Percentiles rank a stretch among this genome's conserved stretches.
These are phyloP conservation scores for Mortierella sp. DNA, from an alignment of 371 early-diverging fungal genomes.

Conservation along the genomic window DNA sequence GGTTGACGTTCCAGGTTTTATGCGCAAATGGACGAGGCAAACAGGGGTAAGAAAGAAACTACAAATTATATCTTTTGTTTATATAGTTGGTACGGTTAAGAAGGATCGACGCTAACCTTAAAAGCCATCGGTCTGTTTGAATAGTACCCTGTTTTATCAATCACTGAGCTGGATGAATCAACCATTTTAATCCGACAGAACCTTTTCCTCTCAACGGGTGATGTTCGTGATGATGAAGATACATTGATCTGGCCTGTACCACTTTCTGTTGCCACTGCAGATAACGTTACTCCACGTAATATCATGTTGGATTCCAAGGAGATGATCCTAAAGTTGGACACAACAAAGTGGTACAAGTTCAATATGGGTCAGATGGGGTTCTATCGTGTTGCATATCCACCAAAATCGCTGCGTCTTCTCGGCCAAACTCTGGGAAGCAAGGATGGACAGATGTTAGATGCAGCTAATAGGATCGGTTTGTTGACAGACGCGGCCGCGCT, in stretches of 20 bases:
- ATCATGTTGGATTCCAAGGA: conserved; percentile 55
- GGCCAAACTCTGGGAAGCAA: conserved; percentile 57
- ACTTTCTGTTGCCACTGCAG: conserved; percentile 57
- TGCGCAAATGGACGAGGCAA: conserved; percentile 91
- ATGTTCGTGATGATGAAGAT: conserved; percentile 76
- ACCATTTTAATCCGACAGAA: conserved; percentile 71
- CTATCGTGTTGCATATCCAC: conserved; percentile 76
- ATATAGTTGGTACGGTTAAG: too few species aligned
- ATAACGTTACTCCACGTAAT: conserved; percentile 37
- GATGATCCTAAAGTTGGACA: conserved; percentile 48
- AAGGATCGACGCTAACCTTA: too few species aligned
- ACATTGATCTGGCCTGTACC: conserved; percentile 83
- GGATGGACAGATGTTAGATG: conserved; percentile 44
- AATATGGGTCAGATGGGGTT: conserved; percentile 78
- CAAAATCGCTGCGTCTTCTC: conserved; percentile 58
- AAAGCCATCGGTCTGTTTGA: neutral
- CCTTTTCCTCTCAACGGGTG: conserved; percentile 84
- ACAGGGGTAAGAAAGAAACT: conserved; percentile 68
- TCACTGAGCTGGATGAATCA: conserved; percentile 61
- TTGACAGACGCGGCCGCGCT: conserved; percentile 76
- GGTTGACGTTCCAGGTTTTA: conserved; percentile 79
- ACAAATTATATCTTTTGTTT: neutral
- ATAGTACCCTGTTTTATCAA: conserved; percentile 79
- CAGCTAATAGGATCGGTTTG: conserved; percentile 72
- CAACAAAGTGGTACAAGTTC: conserved; percentile 68